These are phyloP conservation scores for Geopyxis carbonaria DNA, from an alignment of 495 filamentous ascomycete genomes.

Conservation along the genomic window DNA sequence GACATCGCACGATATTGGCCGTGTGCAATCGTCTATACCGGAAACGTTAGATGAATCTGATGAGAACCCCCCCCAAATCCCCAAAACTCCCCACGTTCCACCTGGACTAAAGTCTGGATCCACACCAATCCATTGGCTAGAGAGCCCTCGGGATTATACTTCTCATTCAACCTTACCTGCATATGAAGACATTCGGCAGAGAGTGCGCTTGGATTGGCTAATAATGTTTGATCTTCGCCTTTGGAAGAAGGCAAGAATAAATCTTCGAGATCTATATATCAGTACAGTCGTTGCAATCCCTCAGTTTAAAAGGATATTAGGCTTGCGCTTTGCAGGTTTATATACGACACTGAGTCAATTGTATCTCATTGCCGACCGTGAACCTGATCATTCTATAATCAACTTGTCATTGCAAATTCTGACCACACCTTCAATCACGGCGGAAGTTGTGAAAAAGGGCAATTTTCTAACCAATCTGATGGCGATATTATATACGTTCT, in stretches of 20 bases:
- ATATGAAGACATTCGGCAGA: slow-evolving; percentile 70
- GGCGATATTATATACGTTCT: slow-evolving; percentile 91
- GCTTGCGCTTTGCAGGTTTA: slow-evolving; percentile 75
- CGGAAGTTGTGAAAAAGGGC: slow-evolving; percentile 83
- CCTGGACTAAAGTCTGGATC: slow-evolving; percentile 7
- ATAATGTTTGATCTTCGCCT: slow-evolving; percentile 89
- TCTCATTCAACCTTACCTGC: slow-evolving; percentile 38
- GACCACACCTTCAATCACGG: slow-evolving; percentile 87
- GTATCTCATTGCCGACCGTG: slow-evolving; percentile 88
- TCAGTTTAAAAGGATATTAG: slow-evolving; percentile 89
- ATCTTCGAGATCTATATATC: slow-evolving; percentile 86
- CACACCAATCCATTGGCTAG: slow-evolving; percentile 68
- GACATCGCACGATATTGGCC: not conserved
- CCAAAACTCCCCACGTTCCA: slow-evolving; percentile 12
- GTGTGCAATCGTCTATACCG: no score
- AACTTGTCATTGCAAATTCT: slow-evolving; percentile 92
- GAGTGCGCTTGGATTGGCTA: slow-evolving; percentile 84
- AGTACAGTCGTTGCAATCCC: slow-evolving; percentile 89
- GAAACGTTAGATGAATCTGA: no score
- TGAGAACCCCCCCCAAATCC: slow-evolving; percentile 14
- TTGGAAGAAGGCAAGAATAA: slow-evolving; percentile 88
- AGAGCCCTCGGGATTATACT: slow-evolving; percentile 48
- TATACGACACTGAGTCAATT: slow-evolving; percentile 88
- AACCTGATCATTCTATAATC: slow-evolving; percentile 96
- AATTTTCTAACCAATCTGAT: slow-evolving; percentile 92